Evolutionary conservation across 768 basidiomycete genomes (phyloP), one percentile per base, ranked within the genome.

Genomic region (Boletus bicolor): DNA sequence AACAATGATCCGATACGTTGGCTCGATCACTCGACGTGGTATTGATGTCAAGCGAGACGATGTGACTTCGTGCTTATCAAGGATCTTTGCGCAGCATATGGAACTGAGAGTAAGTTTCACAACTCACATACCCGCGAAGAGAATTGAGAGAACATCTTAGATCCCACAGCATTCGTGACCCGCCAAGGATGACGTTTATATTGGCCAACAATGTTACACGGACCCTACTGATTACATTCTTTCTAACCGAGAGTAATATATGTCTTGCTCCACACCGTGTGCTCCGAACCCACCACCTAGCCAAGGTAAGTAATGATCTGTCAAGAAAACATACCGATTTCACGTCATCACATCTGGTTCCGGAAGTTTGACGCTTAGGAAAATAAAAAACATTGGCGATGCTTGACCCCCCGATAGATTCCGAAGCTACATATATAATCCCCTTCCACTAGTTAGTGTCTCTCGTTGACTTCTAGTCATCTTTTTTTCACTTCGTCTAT

Each of bases 381-480:
- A 34, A 39, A 10, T n/a, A 35, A 21, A 53, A 54, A 28, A 21
- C 24, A 41, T 39, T 17, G 34, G 36, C 39, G 45, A 51, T 39
- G 34, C 11, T 43, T 37, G 46, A 34, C 36, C 21, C 10, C 1
- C 21, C 32, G 19, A 55, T 26, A 35, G 8, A 32, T 37, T 12
- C 49, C 35, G 43, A 49, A n/a, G 30, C 26, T 4, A 28, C 28
- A 28, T 66, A 68, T 68, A 61, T 64, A 68, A 60, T 45, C 54
- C 21, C 41, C 37, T 19, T 38, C 41, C 26, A 12, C 43, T 30
- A 30, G 19, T 51, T 47, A 12, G 47, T 36, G 9, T 30, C 15
- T 46, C 49, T 5, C 58, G 63, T 58, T 34, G 61, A 66, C 64
- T 58, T 55, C 43, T 56, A 53, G 59, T 65, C 56, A 30, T 57